Conservation (phyloP, 306 rosid species). For the Vachellia collinsii region DNA sequence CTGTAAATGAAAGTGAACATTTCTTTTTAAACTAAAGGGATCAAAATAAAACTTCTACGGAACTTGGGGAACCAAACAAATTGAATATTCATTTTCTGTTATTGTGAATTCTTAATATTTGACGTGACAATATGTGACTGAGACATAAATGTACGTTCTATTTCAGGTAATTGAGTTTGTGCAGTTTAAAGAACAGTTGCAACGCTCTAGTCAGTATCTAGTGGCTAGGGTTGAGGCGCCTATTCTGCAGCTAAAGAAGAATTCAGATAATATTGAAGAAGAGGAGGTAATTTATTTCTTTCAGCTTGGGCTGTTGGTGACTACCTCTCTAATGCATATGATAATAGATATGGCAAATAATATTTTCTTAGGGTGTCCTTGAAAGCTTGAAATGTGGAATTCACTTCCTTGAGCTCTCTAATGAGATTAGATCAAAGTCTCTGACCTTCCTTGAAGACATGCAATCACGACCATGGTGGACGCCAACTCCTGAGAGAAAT, state of each 20-base stretch:
- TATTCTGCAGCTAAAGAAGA: constrained; percentile 82
- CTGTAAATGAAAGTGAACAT: background rate
- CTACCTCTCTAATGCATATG: constrained; percentile 25
- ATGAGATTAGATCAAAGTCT: constrained; percentile 81
- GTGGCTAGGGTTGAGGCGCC: constrained; percentile 79
- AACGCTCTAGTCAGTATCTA: constrained; percentile 80
- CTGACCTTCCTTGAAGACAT: constrained; percentile 88
- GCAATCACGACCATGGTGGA: constrained; percentile 96
- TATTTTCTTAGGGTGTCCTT: constrained; percentile 61
- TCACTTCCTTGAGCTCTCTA: constrained; percentile 82
- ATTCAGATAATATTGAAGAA: constrained; percentile 76
- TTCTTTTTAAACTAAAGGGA: background rate
- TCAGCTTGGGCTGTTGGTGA: constrained; percentile 26
- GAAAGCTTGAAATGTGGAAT: constrained; percentile 73
- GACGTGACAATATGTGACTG: constrained; percentile 21
- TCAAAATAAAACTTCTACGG: background rate
- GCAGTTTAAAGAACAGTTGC: constrained; percentile 88
- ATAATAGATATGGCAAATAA: constrained; percentile 30
- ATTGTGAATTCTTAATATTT: constrained; percentile 26
- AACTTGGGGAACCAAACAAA: background rate
- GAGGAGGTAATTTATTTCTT: constrained; percentile 68
- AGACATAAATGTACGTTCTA: constrained; percentile 11
- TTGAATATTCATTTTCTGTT: background rate
- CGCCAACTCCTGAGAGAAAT: constrained; percentile 84
- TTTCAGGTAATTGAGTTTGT: constrained; percentile 96